phyloP scores from a whole-genome alignment of 2,329 filamentous ascomycete species.

The Colletotrichum tropicicola region DNA sequence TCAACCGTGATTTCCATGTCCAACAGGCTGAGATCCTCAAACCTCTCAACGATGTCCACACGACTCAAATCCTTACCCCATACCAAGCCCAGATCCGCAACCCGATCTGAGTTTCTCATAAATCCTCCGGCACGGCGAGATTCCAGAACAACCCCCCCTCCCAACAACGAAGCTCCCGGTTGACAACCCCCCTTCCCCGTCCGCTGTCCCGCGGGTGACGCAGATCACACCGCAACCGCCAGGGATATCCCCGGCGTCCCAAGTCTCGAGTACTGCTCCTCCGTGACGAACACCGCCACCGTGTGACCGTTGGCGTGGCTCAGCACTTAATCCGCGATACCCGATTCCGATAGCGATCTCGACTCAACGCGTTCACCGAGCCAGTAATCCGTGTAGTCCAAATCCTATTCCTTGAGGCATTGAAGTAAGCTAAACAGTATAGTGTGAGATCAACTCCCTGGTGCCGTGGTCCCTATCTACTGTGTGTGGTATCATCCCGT shows the following conservation, averaged over 20 bases:
- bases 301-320: neutral
- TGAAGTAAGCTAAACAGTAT: neutral
- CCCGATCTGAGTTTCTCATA: neutral
- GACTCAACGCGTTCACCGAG: too few species aligned
- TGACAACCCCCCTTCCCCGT: neutral
- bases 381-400: too few species aligned
- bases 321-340: neutral
- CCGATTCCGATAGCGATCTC: neutral
- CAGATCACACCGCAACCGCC: neutral
- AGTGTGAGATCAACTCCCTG: conserved; percentile 5
- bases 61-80: neutral
- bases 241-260: neutral
- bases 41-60: neutral
- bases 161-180: neutral
- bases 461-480: conserved; percentile 4
- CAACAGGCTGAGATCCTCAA: neutral
- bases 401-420: too few species aligned
- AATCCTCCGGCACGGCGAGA: neutral
- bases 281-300: neutral
- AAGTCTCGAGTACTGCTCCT: too few species aligned
- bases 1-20: neutral
- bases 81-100: neutral
- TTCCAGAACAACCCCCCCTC: neutral
- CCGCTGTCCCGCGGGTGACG: neutral
- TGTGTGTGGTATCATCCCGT: conserved; percentile 28